Base-by-base conservation (phyloP, 1,284 basidiomycete genomes). In the Tetrapyrgos nigripes region DNA sequence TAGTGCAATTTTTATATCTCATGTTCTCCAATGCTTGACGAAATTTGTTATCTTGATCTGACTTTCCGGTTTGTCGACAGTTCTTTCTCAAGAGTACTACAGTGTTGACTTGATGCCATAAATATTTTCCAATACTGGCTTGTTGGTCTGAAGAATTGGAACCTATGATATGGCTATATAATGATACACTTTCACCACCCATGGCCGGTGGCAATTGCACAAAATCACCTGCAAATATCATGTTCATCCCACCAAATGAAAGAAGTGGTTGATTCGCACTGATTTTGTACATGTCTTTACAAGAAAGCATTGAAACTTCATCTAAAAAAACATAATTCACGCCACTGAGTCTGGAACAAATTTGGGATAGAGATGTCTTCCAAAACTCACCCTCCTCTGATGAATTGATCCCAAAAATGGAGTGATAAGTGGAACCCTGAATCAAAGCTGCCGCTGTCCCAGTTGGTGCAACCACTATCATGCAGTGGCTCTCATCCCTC, bases 61-160 rank as follows among this genome's bases (percentile, higher is more conserved):
- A 40, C 24, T 26, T 9, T n/a, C 50, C 53, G 28, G 31, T 27
- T 14, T 43, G 29, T 49, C 35, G 2, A 51, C 43, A 37, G 29
- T 59, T 47, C 24, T 44, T 19, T 1, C 47, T 19, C 17, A 59
- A 31, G n/a, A 47, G 24, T 3, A 47, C 46, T 44, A 53, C 29
- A 13, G 63, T 70, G 1, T 65, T 75, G 6, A 76, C 63, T 46
- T 72, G 66, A 57, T 74, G 74, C 75, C 73, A 78, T 9, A 74
- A 33, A 2, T 68, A 64, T 47, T 73, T 73, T 1, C 76, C 73
- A 23, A 78, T 62, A 1, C 64, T 54, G 29, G 48, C 54, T 24
- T 65, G 51, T 54, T 74, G 67, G 2, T 19, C 48, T 9, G 37
- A 40, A n/a, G n/a, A n/a, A n/a, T n/a, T n/a, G n/a, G n/a, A n/a